Percentiles rank a stretch among this genome's conserved stretches.
Conservation (phyloP, 176 grass and related monocot species). For the Echinochloa phyllopogon region DNA sequence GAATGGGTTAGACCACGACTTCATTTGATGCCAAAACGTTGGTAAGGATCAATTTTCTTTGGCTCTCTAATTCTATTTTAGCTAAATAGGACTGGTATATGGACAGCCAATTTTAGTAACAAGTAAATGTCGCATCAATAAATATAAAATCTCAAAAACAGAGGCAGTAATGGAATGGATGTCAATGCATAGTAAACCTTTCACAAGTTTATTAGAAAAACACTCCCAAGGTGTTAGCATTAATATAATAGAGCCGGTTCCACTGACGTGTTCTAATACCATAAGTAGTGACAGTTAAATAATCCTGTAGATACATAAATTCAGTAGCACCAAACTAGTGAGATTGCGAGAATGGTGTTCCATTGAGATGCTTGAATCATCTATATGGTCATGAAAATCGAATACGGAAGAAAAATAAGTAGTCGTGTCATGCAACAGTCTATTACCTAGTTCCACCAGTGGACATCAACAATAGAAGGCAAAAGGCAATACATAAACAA, state of each 20-base stretch:
- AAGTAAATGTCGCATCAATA: not conserved
- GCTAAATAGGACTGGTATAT: not conserved
- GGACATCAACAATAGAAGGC: not conserved
- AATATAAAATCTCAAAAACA: not conserved
- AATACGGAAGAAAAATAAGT: constrained; percentile 4
- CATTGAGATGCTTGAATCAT: not conserved
- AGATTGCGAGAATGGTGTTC: not conserved
- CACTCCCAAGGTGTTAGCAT: too few relatives aligned
- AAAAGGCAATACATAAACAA: not conserved
- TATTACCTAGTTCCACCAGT: constrained; percentile 14
- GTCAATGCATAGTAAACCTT: not conserved
- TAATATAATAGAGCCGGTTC: too few relatives aligned
- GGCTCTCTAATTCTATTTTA: not conserved
- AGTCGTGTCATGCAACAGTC: not conserved
- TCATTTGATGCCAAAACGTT: not conserved
- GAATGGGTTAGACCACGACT: not conserved
- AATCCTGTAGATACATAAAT: not conserved
- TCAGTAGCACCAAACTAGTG: not conserved
- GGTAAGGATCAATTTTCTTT: constrained; percentile 5
- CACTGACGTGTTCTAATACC: not conserved
- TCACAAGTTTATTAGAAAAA: not conserved
- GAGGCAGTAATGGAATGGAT: not conserved
- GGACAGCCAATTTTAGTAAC: not conserved
- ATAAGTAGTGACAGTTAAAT: not conserved
- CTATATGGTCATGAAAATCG: not conserved